Evolutionary conservation across 1,284 basidiomycete species (phyloP).

Genomic region (Fomes fomentarius): DNA sequence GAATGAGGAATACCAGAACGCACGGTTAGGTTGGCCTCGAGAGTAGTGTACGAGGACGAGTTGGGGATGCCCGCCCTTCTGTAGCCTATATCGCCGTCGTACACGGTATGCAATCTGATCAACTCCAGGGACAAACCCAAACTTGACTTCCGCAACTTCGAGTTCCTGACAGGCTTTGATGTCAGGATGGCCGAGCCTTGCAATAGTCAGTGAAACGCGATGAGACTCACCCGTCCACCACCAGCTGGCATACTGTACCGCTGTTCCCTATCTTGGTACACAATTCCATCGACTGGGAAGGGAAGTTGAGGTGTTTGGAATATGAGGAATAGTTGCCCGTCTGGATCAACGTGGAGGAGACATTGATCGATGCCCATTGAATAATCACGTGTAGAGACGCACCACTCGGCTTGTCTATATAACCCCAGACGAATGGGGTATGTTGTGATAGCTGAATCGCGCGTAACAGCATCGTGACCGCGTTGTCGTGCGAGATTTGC

Average conservation of each 20-base stretch:
- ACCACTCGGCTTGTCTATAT: constrained; percentile 76
- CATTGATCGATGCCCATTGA: not conserved
- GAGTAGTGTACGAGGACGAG: constrained; percentile 75
- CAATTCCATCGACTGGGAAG: constrained; percentile 72
- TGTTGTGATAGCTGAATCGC: constrained; percentile 56
- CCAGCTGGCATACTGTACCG: constrained; percentile 55
- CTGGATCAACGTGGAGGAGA: constrained; percentile 36
- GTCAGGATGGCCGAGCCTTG: not conserved
- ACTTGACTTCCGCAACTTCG: constrained; percentile 72
- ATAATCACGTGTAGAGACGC: constrained; percentile 24
- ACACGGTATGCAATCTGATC: constrained; percentile 65
- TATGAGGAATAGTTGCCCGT: constrained; percentile 65
- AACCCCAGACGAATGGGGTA: constrained; percentile 68
- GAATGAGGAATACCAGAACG: constrained; percentile 34
- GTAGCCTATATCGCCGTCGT: constrained; percentile 68
- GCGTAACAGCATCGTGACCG: constrained; percentile 60
- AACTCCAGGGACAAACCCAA: constrained; percentile 71
- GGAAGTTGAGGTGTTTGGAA: constrained; percentile 57
- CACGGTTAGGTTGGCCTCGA: constrained; percentile 61
- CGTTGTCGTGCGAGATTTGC: constrained; percentile 58
- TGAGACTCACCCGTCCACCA: constrained; percentile 54
- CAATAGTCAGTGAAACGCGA: too few species aligned
- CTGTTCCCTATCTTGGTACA: constrained; percentile 70
- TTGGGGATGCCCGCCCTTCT: constrained; percentile 69
- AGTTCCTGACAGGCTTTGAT: constrained; percentile 55